phyloP scores from a whole-genome alignment of 495 filamentous ascomycete genomes.

The Trichoderma reesei region DNA sequence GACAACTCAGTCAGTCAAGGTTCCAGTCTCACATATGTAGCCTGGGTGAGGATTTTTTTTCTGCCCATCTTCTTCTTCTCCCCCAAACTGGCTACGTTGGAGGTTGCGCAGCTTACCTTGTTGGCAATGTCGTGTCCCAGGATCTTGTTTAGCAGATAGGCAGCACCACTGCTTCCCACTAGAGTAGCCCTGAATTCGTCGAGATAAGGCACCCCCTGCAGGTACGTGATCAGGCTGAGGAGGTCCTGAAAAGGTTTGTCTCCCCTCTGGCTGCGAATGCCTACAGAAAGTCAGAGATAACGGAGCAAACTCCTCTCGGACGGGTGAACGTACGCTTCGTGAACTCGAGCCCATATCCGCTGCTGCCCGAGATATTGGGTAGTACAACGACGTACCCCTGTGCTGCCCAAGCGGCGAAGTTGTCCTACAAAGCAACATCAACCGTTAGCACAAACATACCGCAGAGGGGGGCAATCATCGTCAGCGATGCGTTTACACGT shows the following conservation, averaged over 20 bases:
- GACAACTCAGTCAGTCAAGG: background rate
- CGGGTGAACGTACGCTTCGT: conserved; percentile 13
- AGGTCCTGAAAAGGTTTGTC: conserved; percentile 22
- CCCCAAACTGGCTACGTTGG: too few species aligned
- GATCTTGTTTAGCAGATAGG: conserved; percentile 24
- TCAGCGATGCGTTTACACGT: conserved; percentile 1
- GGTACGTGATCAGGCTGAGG: conserved; percentile 20
- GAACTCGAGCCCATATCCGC: conserved; percentile 20
- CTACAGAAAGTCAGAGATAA: conserved; percentile 8
- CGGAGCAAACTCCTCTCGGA: background rate
- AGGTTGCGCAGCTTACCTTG: background rate
- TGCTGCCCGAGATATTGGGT: conserved; percentile 24
- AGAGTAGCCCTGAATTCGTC: conserved; percentile 21
- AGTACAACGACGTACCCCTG: conserved; percentile 25
- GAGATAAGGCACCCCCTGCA: conserved; percentile 17
- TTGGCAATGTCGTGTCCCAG: conserved; percentile 17
- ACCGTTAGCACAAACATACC: background rate
- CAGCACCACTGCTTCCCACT: conserved; percentile 18
- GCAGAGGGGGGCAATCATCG: background rate
- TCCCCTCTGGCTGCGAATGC: conserved; percentile 15
- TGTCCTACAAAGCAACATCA: conserved; percentile 12
- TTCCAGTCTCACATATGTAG: background rate
- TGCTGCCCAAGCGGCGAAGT: conserved; percentile 18
- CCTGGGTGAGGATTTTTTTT: background rate
- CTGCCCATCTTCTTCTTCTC: too few species aligned